Base-by-base conservation (phyloP, 257 asterid species). In the Ligustrum vulgare region DNA sequence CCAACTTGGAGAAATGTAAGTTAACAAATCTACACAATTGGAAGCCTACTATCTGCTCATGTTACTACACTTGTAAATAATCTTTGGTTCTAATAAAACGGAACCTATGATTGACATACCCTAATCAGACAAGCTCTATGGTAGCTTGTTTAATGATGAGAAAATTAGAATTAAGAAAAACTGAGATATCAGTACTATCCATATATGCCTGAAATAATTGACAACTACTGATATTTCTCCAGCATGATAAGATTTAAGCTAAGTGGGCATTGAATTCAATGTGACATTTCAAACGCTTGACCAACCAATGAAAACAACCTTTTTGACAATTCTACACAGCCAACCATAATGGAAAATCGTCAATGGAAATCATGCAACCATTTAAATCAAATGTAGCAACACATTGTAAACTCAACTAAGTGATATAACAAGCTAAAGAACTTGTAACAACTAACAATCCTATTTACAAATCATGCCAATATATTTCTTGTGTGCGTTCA, bases 141-240 rank as follows among this genome's bases (percentile, higher is more conserved):
- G 32, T 70, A 28, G 13, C 28, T 32, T 43, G 37, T 12, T 10
- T 25, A 37, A 60, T 37, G 64, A 11, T 11, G 16, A 41, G 47
- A 9, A 31, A n/a, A 58, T 22, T 15, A 58, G 33, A 58, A 58
- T 58, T 58, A 41, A 58, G 32, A 23, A 58, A 23, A 20, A 41
- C 49, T 11, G 49, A 41, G 49, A 41, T 16, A 54, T n/a, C 63
- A n/a, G 32, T 58, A 58, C 33, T 22, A 58, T 23, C 66, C 22
- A 22, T 58, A 9, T 58, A 58, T 22, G 66, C 13, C 66, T 60
- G 47, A 63, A 25, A 39, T 39, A 32, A 28, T 64, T 33, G 28
- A 34, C 34, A 71, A 70, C 65, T 51, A 25, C 72, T 22, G 64
- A 70, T 15, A 70, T n/a, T 28, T 62, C 13, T 47, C 67, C 58